Percentiles rank a stretch among this genome's conserved stretches.
Conservation (phyloP, 768 basidiomycete species). For the Tephrocybe sp. region DNA sequence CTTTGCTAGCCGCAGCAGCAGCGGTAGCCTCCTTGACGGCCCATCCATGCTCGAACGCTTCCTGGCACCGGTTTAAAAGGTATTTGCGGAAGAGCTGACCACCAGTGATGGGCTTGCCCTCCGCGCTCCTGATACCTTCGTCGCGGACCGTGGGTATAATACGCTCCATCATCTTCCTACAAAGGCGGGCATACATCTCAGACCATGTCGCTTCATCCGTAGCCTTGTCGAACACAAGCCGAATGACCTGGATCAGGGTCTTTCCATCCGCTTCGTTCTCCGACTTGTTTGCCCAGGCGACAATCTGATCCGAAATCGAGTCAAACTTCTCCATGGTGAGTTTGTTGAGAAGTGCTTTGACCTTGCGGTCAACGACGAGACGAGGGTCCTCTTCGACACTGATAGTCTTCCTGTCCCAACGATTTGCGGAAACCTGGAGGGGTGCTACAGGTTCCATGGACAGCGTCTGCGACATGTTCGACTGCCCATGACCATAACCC, state of each 20-base stretch:
- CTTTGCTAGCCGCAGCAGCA: constrained; percentile 83
- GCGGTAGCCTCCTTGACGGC: constrained; percentile 84
- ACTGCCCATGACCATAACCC: constrained; percentile 31
- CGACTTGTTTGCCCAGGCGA: constrained; percentile 92
- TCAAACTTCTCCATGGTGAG: constrained; percentile 97
- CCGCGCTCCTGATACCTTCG: constrained; percentile 76
- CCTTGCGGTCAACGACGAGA: constrained; percentile 90
- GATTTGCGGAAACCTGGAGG: constrained; percentile 75
- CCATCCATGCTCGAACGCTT: constrained; percentile 98
- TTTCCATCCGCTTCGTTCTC: constrained; percentile 91
- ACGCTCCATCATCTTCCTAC: constrained; percentile 93
- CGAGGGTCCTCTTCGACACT: constrained; percentile 65
- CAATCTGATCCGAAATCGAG: constrained; percentile 93
- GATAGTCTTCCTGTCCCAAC: constrained; percentile 70
- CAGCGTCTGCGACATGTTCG: constrained; percentile 24
- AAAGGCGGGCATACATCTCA: constrained; percentile 96
- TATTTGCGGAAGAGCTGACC: constrained; percentile 97
- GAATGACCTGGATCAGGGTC: constrained; percentile 94
- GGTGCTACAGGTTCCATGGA: constrained; percentile 72
- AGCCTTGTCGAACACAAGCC: constrained; percentile 95
- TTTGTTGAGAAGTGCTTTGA: constrained; percentile 90
- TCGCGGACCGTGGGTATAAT: constrained; percentile 88
- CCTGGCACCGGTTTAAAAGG: constrained; percentile 93
- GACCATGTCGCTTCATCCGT: constrained; percentile 96
- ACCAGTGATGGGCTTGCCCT: constrained; percentile 89